These are phyloP conservation scores for Populus deltoides DNA, from an alignment of 345 rosid genomes.

Conservation along the genomic window DNA sequence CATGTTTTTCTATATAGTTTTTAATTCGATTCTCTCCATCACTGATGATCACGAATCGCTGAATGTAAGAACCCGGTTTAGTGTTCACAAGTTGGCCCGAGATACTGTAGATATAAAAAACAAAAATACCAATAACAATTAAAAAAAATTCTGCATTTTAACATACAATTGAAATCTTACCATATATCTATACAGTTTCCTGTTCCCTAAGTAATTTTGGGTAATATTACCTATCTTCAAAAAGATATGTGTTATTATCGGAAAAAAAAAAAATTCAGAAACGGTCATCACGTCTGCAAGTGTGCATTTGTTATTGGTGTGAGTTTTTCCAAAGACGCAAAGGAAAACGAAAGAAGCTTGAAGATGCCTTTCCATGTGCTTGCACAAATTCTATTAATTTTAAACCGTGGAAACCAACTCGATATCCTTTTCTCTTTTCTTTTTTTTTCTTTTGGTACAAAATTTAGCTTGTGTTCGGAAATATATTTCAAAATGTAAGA, in stretches of 20 bases:
- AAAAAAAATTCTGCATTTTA: no score
- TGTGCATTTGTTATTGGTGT: background rate
- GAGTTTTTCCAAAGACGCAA: background rate
- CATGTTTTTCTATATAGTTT: no score
- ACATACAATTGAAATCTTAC: background rate
- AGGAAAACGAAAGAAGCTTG: background rate
- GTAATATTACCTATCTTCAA: background rate
- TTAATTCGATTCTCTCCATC: no score
- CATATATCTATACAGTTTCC: background rate
- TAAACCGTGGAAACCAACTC: background rate
- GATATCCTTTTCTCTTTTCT: background rate
- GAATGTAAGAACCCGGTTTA: no score
- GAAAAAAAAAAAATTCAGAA: no score
- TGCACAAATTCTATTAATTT: no score
- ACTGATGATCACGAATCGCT: no score
- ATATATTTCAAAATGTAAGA: no score
- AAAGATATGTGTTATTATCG: background rate
- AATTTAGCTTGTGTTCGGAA: background rate
- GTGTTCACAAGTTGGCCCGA: no score
- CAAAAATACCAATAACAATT: no score
- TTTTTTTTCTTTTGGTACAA: background rate
- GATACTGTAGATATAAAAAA: no score
- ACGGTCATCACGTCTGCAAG: background rate
- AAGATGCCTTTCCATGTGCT: no score
- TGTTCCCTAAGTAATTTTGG: background rate